Evolutionary conservation across 106 monocot genomes (phyloP).

Genomic region (Cymbidium sinense): DNA sequence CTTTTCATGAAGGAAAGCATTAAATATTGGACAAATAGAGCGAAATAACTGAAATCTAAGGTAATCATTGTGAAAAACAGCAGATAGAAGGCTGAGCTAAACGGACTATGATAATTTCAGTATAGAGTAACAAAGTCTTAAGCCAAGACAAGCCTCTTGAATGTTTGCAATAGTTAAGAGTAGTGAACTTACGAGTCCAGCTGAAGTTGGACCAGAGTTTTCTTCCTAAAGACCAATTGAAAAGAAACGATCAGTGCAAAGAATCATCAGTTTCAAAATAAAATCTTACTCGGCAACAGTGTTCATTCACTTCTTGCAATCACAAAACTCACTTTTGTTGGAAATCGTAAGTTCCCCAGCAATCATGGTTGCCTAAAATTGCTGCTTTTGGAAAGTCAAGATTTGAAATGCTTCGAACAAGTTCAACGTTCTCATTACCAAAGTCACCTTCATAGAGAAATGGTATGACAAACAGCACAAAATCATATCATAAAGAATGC

Average conservation of each 20-base stretch:
- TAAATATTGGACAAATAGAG: neutral
- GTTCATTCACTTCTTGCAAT: neutral
- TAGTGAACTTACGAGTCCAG: conserved; percentile 50
- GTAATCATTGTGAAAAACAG: neutral
- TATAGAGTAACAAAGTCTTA: neutral
- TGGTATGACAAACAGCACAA: neutral
- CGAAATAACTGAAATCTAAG: neutral
- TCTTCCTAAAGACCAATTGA: conserved; percentile 43
- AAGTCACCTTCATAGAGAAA: conserved; percentile 61
- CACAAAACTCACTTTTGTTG: conserved; percentile 56
- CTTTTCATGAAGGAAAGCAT: too few relatives aligned
- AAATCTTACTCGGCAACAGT: neutral
- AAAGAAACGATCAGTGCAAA: conserved; percentile 5
- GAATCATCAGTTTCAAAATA: neutral
- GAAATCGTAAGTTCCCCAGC: conserved; percentile 65
- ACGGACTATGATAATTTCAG: neutral
- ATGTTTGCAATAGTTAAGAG: neutral
- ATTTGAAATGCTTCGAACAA: conserved; percentile 77
- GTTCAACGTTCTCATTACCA: conserved; percentile 91
- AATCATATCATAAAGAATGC: neutral
- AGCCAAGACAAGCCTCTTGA: neutral
- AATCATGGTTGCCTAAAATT: conserved; percentile 93
- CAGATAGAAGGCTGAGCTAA: neutral
- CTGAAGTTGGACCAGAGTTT: conserved; percentile 70
- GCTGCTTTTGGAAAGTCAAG: conserved; percentile 71